Percentiles rank a stretch among this genome's conserved stretches.
These are phyloP conservation scores for Alternaria sp. DNA, from an alignment of 2,329 filamentous ascomycete species.

Conservation along the genomic window DNA sequence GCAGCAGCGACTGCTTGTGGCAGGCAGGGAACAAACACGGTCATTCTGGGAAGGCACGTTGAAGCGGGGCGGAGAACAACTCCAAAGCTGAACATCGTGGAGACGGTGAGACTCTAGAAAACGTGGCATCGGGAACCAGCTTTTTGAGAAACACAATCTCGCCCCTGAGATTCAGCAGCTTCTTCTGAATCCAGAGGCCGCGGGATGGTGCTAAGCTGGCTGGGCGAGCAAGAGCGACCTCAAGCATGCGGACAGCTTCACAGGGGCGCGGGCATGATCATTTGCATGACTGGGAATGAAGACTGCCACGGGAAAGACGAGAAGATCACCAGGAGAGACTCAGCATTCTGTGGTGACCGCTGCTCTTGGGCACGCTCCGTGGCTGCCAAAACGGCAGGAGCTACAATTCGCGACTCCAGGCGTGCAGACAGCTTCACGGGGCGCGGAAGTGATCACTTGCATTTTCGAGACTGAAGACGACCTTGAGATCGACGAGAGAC, in stretches of 20 bases:
- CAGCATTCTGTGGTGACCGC: background rate
- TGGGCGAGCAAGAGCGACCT: no score
- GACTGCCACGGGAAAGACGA: background rate
- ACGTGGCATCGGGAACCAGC: background rate
- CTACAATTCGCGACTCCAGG: background rate
- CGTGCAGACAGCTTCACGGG: background rate
- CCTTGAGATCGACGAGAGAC: background rate
- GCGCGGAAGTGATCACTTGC: background rate
- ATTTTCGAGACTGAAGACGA: background rate
- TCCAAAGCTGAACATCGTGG: background rate
- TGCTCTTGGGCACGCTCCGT: background rate
- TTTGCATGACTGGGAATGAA: background rate
- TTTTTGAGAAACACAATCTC: background rate
- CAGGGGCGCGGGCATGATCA: background rate
- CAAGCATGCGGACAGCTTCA: background rate
- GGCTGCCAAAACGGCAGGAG: background rate
- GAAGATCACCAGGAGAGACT: background rate
- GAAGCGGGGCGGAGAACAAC: background rate
- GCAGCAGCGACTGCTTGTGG: background rate
- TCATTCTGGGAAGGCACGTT: slow-evolving; percentile 1
- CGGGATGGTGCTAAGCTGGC: background rate
- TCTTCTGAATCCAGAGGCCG: background rate
- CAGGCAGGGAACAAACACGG: background rate
- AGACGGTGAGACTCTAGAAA: background rate
- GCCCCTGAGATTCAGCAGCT: background rate